phyloP scores from a whole-genome alignment of 2,329 filamentous ascomycete species.

The Herpotrichia juniperi region DNA sequence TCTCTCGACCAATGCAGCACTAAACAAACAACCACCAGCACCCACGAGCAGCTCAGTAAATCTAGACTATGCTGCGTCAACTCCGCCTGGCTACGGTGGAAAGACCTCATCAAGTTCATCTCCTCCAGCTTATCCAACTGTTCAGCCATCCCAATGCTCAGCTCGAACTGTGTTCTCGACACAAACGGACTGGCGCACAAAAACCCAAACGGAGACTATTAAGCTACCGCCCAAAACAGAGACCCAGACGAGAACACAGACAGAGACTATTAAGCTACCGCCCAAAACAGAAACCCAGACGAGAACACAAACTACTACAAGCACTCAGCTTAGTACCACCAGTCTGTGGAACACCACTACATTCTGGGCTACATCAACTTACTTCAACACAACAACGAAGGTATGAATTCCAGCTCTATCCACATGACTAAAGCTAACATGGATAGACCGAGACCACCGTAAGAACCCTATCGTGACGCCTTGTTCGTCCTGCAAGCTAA shows the following conservation, averaged over 20 bases:
- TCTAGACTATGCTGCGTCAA: neutral
- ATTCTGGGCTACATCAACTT: slow-evolving; percentile 10
- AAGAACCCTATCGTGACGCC: neutral
- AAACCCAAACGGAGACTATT: neutral
- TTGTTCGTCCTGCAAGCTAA: no score
- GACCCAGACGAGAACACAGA: neutral
- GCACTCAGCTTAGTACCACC: slow-evolving; percentile 4
- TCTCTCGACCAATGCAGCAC: slow-evolving; percentile 4
- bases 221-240: neutral
- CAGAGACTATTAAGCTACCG: neutral
- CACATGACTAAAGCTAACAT: neutral
- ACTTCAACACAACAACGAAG: slow-evolving; percentile 4
- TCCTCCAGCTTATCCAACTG: neutral
- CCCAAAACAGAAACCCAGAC: slow-evolving; percentile 1
- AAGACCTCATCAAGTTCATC: neutral
- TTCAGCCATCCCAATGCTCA: neutral
- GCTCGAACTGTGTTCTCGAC: neutral
- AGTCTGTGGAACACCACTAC: slow-evolving; percentile 12
- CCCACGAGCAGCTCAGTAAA: neutral
- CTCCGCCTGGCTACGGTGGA: neutral
- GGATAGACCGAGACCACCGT: neutral
- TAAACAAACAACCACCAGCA: neutral
- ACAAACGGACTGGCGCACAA: neutral
- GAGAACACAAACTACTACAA: slow-evolving; percentile 9
- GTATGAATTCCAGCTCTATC: neutral